Percentiles rank a stretch among this genome's conserved stretches.
phyloP scores from a whole-genome alignment of 495 filamentous ascomycete species.

The Aspergillus egyptiacus region DNA sequence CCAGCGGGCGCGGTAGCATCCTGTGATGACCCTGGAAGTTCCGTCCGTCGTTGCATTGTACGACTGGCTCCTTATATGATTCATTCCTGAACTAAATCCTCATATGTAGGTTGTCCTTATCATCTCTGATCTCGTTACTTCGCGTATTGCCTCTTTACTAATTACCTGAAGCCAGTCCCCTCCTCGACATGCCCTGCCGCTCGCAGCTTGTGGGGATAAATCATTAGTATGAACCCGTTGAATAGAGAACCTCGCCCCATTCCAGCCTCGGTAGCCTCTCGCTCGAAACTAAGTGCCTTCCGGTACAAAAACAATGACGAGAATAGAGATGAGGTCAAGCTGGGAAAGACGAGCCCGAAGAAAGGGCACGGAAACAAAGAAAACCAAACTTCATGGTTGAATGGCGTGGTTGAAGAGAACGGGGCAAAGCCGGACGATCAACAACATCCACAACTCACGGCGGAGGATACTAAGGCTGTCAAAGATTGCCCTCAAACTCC shows the following conservation, averaged over 20 bases:
- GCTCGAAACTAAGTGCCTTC: slow-evolving; percentile 54
- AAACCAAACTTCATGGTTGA: slow-evolving; percentile 36
- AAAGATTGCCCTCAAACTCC: slow-evolving; percentile 66
- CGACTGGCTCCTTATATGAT: neutral
- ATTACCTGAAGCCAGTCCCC: slow-evolving; percentile 4
- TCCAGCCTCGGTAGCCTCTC: slow-evolving; percentile 48
- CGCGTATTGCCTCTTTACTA: slow-evolving; percentile 4
- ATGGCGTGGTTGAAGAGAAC: slow-evolving; percentile 34
- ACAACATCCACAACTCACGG: slow-evolving; percentile 23
- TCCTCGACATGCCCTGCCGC: slow-evolving; percentile 16
- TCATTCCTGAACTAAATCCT: neutral
- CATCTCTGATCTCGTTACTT: neutral
- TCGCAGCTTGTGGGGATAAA: slow-evolving; percentile 2
- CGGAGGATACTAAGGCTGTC: slow-evolving; percentile 29
- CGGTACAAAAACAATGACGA: slow-evolving; percentile 36
- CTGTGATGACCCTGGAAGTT: neutral
- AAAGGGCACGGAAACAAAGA: slow-evolving; percentile 32
- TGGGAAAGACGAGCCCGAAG: slow-evolving; percentile 21
- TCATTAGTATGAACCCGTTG: slow-evolving; percentile 19
- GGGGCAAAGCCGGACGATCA: slow-evolving; percentile 19
- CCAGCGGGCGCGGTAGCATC: neutral
- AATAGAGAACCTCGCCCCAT: slow-evolving; percentile 23
- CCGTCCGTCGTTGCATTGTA: neutral
- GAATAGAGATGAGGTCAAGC: slow-evolving; percentile 26
- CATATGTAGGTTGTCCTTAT: slow-evolving; percentile 4